These are phyloP conservation scores for Leccinum truebloodii DNA, from an alignment of 768 basidiomycete genomes.

Conservation along the genomic window DNA sequence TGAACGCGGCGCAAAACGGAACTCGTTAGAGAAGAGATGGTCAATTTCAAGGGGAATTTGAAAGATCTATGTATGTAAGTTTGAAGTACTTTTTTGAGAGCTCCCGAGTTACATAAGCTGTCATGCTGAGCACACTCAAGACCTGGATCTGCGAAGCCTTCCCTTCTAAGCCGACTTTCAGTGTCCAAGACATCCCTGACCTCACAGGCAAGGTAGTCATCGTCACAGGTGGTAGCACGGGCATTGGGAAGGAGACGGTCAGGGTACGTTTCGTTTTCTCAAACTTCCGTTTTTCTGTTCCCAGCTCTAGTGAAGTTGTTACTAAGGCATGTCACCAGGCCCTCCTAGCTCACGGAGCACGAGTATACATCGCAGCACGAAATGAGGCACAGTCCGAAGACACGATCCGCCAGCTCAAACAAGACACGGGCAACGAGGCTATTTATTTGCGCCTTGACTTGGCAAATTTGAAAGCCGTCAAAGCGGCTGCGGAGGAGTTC, in stretches of 20 bases:
- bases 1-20: too few species aligned
- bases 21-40: too few species aligned
- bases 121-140: slow-evolving; percentile 2
- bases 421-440: slow-evolving; percentile 34
- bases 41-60: too few species aligned
- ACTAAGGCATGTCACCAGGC: slow-evolving; percentile 5
- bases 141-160: slow-evolving; percentile 12
- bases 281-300: not conserved
- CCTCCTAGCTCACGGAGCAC: slow-evolving; percentile 34
- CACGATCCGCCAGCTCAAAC: slow-evolving; percentile 33
- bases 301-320: not conserved
- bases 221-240: slow-evolving; percentile 37
- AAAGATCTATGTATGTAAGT: too few species aligned
- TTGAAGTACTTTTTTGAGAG: too few species aligned
- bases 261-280: slow-evolving; percentile 9
- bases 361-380: slow-evolving; percentile 39
- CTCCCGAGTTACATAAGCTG: too few species aligned
- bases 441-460: slow-evolving; percentile 40
- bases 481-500: slow-evolving; percentile 38
- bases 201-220: slow-evolving; percentile 36
- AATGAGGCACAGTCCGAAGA: slow-evolving; percentile 25
- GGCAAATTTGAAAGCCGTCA: slow-evolving; percentile 35
- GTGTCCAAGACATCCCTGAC: slow-evolving; percentile 34
- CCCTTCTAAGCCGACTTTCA: slow-evolving; percentile 31
- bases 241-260: slow-evolving; percentile 32